These are phyloP conservation scores for Scolecobasidium constrictum DNA, from an alignment of 2,329 filamentous ascomycete genomes.

Conservation along the genomic window DNA sequence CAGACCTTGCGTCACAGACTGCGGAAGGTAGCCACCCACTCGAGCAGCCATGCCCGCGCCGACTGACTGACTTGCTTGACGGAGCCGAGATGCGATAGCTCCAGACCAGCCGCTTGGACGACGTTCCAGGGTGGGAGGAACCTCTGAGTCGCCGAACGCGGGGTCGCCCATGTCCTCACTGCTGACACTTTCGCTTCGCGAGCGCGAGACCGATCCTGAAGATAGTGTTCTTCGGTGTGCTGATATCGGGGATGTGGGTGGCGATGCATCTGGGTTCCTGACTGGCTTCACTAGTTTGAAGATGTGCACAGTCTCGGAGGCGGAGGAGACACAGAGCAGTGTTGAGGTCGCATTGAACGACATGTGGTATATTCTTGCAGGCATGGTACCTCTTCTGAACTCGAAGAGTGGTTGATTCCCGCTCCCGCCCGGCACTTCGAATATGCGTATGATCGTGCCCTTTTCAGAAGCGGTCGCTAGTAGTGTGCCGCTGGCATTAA, in stretches of 20 bases:
- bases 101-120: not conserved
- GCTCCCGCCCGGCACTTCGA: constrained; percentile 72
- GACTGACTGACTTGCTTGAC: constrained; percentile 1
- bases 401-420: constrained; percentile 76
- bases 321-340: constrained; percentile 87
- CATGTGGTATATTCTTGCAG: constrained; percentile 95
- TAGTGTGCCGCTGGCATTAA: constrained; percentile 86
- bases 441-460: constrained; percentile 93
- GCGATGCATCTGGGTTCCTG: not conserved
- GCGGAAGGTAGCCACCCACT: constrained; percentile 83
- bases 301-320: constrained; percentile 92
- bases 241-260: constrained; percentile 2
- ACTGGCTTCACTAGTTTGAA: constrained; percentile 55
- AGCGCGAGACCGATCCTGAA: not conserved
- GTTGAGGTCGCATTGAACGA: constrained; percentile 94
- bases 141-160: constrained; percentile 26
- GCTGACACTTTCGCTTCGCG: not conserved
- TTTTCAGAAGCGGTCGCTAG: constrained; percentile 95
- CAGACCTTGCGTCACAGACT: constrained; percentile 95
- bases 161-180: constrained; percentile 2
- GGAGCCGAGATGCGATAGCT: not conserved
- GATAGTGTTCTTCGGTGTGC: not conserved
- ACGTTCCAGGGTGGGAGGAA: constrained; percentile 12
- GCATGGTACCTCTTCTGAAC: constrained; percentile 90
- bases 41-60: constrained; percentile 49